Evolutionary conservation across 192 early-diverging fungal genomes (phyloP).

Genomic region (Coemansia sp.): DNA sequence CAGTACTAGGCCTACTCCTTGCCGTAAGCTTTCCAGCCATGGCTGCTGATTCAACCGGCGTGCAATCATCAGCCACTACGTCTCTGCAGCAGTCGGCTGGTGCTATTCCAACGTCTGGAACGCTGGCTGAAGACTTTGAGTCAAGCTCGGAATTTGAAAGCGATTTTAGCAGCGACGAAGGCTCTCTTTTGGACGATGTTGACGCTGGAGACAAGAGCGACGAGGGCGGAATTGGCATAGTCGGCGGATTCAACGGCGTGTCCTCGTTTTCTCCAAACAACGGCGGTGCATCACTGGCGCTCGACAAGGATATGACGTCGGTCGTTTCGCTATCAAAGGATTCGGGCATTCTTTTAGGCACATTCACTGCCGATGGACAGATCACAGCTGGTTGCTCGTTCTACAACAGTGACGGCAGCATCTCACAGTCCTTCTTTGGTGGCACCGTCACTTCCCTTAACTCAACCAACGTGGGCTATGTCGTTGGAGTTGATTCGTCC

Average conservation of each 20-base stretch:
- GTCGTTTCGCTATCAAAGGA: slow-evolving; percentile 35
- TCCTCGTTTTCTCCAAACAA: slow-evolving; percentile 35
- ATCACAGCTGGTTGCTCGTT: slow-evolving; percentile 37
- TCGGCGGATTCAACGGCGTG: slow-evolving; percentile 50
- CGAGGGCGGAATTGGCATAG: slow-evolving; percentile 48
- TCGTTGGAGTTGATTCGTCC: slow-evolving; percentile 25
- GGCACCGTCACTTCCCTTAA: slow-evolving; percentile 41
- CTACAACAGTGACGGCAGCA: slow-evolving; percentile 30
- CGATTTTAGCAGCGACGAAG: slow-evolving; percentile 4
- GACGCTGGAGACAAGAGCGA: slow-evolving; percentile 3
- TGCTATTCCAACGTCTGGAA: too few species aligned
- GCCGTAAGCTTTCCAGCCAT: too few species aligned
- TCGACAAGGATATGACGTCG: slow-evolving; percentile 34
- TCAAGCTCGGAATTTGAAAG: neutral
- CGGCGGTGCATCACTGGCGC: slow-evolving; percentile 21
- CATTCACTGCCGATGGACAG: slow-evolving; percentile 24
- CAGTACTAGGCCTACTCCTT: too few species aligned
- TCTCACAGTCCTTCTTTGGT: slow-evolving; percentile 36
- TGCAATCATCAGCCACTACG: too few species aligned
- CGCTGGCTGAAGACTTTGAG: neutral
- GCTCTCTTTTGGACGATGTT: neutral
- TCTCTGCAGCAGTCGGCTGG: too few species aligned
- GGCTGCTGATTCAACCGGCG: too few species aligned
- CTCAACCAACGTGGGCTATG: slow-evolving; percentile 27
- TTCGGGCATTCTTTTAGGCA: slow-evolving; percentile 26